phyloP scores from a whole-genome alignment of 805 yeast species.

The Cyberlindnera subsufficiens region DNA sequence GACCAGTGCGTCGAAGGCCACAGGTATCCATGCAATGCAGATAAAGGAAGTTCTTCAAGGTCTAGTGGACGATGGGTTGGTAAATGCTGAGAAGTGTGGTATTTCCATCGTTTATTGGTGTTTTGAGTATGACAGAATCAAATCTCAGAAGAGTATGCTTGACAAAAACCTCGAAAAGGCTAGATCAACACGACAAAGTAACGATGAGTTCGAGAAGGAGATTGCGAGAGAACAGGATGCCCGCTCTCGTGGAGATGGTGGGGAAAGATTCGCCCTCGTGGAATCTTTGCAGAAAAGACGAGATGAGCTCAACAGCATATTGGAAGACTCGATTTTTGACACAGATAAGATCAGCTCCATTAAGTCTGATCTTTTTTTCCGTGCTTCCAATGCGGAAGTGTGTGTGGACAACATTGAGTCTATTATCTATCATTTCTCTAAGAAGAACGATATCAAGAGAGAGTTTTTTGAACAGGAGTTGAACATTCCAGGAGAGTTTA shows the following conservation, averaged over 20 bases:
- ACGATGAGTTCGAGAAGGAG: conserved; percentile 5
- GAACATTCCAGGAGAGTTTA: conserved; percentile 38
- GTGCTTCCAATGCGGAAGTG: conserved; percentile 7
- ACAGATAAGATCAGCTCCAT: conserved; percentile 11
- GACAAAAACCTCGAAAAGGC: conserved; percentile 1
- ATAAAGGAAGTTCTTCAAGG: conserved; percentile 44
- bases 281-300: conserved; percentile 9
- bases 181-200: conserved; percentile 10
- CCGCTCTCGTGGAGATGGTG: conserved; percentile 1
- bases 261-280: conserved; percentile 4
- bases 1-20: conserved; percentile 33
- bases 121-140: conserved; percentile 30
- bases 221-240: conserved; percentile 6
- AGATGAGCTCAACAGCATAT: conserved; percentile 3
- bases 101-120: conserved; percentile 46
- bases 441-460: conserved; percentile 25
- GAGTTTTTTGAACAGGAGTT: conserved; percentile 31
- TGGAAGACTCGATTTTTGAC: conserved; percentile 9
- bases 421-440: conserved; percentile 31
- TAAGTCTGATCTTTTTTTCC: conserved; percentile 8
- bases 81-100: conserved; percentile 52
- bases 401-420: conserved; percentile 37
- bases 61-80: conserved; percentile 43
- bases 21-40: conserved; percentile 48
- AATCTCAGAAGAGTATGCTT: conserved; percentile 12